Conservation (phyloP, 1,139 yeast genomes). For the Pneumocystis oryctolagi region DNA sequence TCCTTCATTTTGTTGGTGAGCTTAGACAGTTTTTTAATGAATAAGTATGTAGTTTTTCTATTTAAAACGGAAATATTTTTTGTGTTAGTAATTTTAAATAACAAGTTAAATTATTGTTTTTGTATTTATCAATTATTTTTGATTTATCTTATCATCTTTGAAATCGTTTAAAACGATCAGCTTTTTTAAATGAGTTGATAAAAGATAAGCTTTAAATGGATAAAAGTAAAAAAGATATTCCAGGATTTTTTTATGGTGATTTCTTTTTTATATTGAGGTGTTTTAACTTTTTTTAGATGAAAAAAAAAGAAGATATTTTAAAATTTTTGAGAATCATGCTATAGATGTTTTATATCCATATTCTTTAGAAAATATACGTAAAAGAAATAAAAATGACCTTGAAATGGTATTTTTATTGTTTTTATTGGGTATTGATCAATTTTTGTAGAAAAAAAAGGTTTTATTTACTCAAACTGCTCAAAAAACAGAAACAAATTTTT, state of each 20-base stretch:
- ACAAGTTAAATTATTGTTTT: background rate
- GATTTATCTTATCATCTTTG: background rate
- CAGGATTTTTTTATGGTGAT: constrained; percentile 1
- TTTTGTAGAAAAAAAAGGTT: background rate
- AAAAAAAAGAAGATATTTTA: background rate
- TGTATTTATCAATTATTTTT: background rate
- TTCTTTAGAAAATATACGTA: background rate
- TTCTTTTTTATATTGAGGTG: background rate
- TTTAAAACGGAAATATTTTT: background rate
- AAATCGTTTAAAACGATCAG: background rate
- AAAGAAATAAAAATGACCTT: background rate
- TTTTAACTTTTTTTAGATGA: background rate
- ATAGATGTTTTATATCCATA: background rate
- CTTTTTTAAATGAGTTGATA: too few relatives aligned
- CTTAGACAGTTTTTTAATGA: background rate
- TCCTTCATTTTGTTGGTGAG: background rate
- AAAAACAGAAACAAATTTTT: background rate
- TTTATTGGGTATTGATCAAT: background rate
- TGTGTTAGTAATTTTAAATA: background rate
- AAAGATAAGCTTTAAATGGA: background rate
- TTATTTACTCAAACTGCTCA: background rate
- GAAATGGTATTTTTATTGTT: background rate
- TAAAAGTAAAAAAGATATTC: background rate
- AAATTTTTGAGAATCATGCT: background rate
- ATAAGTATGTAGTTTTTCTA: background rate